Base-by-base conservation (phyloP, 371 early-diverging fungal species). In the Rhizopus sp. region DNA sequence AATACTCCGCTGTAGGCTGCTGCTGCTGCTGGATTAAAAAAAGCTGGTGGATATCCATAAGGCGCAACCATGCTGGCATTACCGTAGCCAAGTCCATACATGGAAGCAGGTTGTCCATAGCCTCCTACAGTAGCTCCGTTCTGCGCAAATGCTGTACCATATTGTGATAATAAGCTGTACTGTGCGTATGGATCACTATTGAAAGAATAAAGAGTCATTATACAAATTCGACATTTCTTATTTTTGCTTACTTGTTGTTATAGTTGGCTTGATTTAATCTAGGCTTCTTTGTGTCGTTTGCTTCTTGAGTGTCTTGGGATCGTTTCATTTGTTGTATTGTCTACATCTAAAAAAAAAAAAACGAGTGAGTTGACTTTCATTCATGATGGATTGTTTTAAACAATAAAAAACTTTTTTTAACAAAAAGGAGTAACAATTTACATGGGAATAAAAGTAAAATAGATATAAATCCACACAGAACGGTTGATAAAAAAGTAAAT, bases 131-230 rank as follows among this genome's bases (percentile, higher is more conserved):
- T 42, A 29, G 35, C 45, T 4, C 13, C 30, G 17, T 33, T 55
- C 38, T 53, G 68, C 8, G 45, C 10, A 34, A 65, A 68, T 3
- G 59, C 54, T 42, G 59, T 48, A 12, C 46, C 56, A 38, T 62
- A 60, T 42, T 63, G 68, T 37, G 48, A 41, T 51, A 67, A 60
- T 39, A 54, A 34, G 23, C 57, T 55, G 38, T 70, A 70, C 48
- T 70, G 70, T 41, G 67, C 54, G 49, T 70, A 70, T 0, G 60
- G 16, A 42, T 70, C 70, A 45, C 69, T 69, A 51, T 29, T 30
- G 16, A 34, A 58, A 5, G 16, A 44, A 41, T 10, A 54, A 17
- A 7, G 37, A 12, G 6, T 15, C n/a, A 35, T 35, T 33, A 23
- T 44, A 13, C 33, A 53, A 12, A 40, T 9, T 15, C 40, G 39